Percentiles rank a stretch among this genome's conserved stretches.
phyloP scores from a whole-genome alignment of 2,329 filamentous ascomycete species.

The Tolypocladium sp. region DNA sequence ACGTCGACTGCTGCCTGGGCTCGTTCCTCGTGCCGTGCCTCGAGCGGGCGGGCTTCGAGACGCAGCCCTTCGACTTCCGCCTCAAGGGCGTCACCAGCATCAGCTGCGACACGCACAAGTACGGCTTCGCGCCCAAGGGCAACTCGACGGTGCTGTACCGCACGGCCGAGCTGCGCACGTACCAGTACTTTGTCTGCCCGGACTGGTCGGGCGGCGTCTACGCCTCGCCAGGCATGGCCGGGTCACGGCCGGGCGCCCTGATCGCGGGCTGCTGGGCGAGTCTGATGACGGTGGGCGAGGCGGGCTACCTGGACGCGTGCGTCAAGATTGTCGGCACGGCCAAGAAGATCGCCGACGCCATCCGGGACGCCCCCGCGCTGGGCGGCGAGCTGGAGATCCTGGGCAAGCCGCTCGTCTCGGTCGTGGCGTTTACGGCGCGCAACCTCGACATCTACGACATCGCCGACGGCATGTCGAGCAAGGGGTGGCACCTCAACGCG shows the following conservation, averaged over 20 bases:
- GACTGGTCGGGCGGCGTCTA: constrained; percentile 97
- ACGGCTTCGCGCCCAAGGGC: constrained; percentile 96
- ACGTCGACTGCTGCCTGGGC: constrained; percentile 95
- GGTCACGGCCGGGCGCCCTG: constrained; percentile 82
- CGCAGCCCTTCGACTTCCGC: constrained; percentile 84
- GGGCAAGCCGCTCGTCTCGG: constrained; percentile 78
- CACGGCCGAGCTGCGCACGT: constrained; percentile 63
- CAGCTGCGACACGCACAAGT: constrained; percentile 96
- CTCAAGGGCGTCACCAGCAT: constrained; percentile 92
- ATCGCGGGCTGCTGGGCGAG: constrained; percentile 95
- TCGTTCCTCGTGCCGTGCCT: constrained; percentile 93
- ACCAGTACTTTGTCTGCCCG: constrained; percentile 94
- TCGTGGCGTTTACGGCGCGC: constrained; percentile 78
- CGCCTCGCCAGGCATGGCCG: constrained; percentile 83
- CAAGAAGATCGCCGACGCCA: constrained; percentile 70
- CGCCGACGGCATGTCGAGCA: constrained; percentile 73
- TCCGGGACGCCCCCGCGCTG: constrained; percentile 60
- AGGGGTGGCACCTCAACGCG: constrained; percentile 93
- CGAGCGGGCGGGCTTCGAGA: constrained; percentile 85
- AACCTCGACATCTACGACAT: constrained; percentile 92
- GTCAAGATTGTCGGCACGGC: constrained; percentile 79
- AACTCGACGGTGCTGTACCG: constrained; percentile 93
- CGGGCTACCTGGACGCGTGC: constrained; percentile 81
- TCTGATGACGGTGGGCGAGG: constrained; percentile 79
- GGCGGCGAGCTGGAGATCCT: constrained; percentile 68